Conservation (phyloP, 768 basidiomycete genomes). For the Candolleomyces eurysporus region DNA sequence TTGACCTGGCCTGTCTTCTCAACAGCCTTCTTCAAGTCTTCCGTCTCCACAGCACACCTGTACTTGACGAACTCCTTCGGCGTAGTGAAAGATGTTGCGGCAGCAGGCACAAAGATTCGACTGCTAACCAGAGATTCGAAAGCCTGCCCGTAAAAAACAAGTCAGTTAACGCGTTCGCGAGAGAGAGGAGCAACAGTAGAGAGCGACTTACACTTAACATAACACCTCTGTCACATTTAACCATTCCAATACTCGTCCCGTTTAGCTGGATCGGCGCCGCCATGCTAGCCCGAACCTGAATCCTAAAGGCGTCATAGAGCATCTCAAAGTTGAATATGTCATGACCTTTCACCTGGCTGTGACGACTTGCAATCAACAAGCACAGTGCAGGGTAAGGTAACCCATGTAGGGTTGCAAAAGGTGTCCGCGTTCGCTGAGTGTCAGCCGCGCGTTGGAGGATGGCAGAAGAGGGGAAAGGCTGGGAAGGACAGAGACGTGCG, state of each 20-base stretch:
- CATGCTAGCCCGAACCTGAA: conserved; percentile 68
- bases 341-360: conserved; percentile 74
- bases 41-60: conserved; percentile 60
- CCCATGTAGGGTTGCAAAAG: conserved; percentile 48
- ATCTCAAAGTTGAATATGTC: conserved; percentile 88
- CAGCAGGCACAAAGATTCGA: conserved; percentile 54
- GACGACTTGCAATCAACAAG: conserved; percentile 81
- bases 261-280: conserved; percentile 74
- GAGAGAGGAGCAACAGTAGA: not conserved
- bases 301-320: conserved; percentile 76
- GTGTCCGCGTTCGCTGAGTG: conserved; percentile 56
- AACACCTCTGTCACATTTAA: conserved; percentile 60
- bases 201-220: conserved; percentile 57
- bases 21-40: conserved; percentile 66
- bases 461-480: conserved; percentile 52
- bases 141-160: conserved; percentile 45
- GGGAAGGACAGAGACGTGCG: conserved; percentile 8
- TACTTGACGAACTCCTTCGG: conserved; percentile 76
- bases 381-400: conserved; percentile 79
- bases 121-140: conserved; percentile 67
- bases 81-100: conserved; percentile 45
- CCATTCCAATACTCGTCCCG: conserved; percentile 76
- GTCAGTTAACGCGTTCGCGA: not conserved
- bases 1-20: conserved; percentile 65
- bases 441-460: conserved; percentile 41